These are phyloP conservation scores for Agapanthus africanus DNA, from an alignment of 106 monocot genomes.

Conservation along the genomic window DNA sequence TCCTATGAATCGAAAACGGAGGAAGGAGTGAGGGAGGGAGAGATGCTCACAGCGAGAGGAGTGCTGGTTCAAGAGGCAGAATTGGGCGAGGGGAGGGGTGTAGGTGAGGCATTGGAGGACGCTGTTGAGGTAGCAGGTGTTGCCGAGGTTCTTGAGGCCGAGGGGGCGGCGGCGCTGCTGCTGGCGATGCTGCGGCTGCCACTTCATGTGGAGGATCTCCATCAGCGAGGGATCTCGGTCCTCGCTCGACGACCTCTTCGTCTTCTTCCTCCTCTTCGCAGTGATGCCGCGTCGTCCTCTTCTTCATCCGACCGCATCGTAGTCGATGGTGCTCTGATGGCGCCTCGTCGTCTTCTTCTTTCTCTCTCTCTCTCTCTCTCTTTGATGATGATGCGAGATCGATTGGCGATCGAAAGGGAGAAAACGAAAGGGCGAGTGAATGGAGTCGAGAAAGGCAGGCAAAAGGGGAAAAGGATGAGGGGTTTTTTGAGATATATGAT, in stretches of 20 bases:
- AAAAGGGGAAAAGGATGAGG: too few species aligned
- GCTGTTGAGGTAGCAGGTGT: slow-evolving; percentile 94
- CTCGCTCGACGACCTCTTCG: too few species aligned
- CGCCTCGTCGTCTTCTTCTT: not conserved
- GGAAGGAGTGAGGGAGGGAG: too few species aligned
- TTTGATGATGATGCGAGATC: not conserved
- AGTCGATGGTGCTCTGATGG: too few species aligned
- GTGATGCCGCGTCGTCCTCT: slow-evolving; percentile 16
- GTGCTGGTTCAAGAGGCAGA: slow-evolving; percentile 74
- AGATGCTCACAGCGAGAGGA: slow-evolving; percentile 57
- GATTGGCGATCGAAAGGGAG: too few species aligned
- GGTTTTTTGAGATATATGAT: too few species aligned
- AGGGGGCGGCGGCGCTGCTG: slow-evolving; percentile 48
- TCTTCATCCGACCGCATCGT: slow-evolving; percentile 49
- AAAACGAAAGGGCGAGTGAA: not conserved
- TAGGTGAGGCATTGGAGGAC: slow-evolving; percentile 94
- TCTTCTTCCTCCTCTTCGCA: slow-evolving; percentile 17
- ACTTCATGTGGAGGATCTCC: slow-evolving; percentile 42
- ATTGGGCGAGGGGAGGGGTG: slow-evolving; percentile 90
- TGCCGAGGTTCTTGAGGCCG: slow-evolving; percentile 89
- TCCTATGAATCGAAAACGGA: too few species aligned
- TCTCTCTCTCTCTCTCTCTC: not conserved
- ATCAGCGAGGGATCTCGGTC: too few species aligned
- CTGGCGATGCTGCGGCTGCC: slow-evolving; percentile 37
- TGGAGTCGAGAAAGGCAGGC: too few species aligned